These are phyloP conservation scores for Urochloa ruziziensis DNA, from an alignment of 176 grass and related monocot species.

Conservation along the genomic window DNA sequence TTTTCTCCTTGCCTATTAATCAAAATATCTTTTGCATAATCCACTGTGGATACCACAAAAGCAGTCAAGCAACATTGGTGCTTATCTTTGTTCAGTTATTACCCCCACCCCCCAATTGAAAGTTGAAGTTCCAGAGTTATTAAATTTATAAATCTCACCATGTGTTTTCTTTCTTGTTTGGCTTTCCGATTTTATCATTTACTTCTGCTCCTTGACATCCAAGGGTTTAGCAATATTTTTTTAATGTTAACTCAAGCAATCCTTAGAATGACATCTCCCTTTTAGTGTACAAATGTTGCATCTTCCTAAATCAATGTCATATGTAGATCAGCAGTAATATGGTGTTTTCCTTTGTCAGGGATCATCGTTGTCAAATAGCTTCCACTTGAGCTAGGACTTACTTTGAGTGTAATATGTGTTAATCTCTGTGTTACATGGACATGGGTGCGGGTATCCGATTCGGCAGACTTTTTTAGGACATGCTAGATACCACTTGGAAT, in stretches of 20 bases:
- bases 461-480: too few relatives aligned
- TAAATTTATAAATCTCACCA: constrained; percentile 17
- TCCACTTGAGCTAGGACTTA: background rate
- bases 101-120: background rate
- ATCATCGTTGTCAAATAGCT: background rate
- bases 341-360: background rate
- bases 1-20: background rate
- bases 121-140: background rate
- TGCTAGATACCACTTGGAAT: too few relatives aligned
- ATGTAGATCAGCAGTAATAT: background rate
- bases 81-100: background rate
- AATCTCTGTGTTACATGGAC: too few relatives aligned
- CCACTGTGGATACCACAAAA: background rate
- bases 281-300: background rate
- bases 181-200: background rate
- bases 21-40: background rate
- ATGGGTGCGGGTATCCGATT: too few relatives aligned
- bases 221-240: background rate
- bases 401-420: background rate
- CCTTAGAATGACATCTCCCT: background rate
- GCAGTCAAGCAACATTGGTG: background rate
- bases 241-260: background rate
- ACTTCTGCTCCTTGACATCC: background rate
- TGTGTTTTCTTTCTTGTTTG: background rate
- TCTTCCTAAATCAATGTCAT: background rate